phyloP scores from a whole-genome alignment of 257 asterid genomes.

The Nicotiana otophora region DNA sequence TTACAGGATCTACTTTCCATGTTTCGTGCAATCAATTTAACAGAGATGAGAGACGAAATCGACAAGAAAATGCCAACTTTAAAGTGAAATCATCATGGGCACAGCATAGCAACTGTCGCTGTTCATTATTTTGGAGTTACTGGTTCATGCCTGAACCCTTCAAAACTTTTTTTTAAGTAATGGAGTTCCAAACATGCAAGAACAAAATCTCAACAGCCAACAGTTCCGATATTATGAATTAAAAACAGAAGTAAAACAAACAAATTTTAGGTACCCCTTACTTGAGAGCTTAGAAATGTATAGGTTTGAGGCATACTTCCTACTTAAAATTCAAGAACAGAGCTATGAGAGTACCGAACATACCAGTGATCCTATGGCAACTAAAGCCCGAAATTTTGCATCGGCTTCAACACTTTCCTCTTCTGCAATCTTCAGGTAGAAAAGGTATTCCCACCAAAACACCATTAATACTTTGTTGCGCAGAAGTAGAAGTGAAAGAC shows the following conservation, averaged over 20 bases:
- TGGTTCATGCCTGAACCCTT: background rate
- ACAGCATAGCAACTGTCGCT: background rate
- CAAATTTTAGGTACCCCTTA: background rate
- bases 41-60: background rate
- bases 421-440: conserved; percentile 71
- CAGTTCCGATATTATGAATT: background rate
- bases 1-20: background rate
- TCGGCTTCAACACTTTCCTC: conserved; percentile 62
- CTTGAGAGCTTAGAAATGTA: background rate
- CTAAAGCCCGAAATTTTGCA: conserved; percentile 79
- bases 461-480: background rate
- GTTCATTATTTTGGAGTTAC: background rate
- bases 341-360: conserved; percentile 3
- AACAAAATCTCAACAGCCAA: background rate
- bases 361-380: conserved; percentile 97
- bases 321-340: background rate
- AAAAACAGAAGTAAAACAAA: background rate
- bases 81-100: background rate
- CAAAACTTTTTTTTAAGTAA: background rate
- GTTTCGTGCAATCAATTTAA: background rate
- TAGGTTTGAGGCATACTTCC: background rate
- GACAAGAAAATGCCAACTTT: background rate
- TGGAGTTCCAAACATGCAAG: background rate
- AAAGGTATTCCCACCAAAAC: background rate
- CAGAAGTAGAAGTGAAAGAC: background rate